Percentiles rank a stretch among this genome's conserved stretches.
Conservation (phyloP, 495 filamentous ascomycete genomes). For the Xanthoparmelia taractica region DNA sequence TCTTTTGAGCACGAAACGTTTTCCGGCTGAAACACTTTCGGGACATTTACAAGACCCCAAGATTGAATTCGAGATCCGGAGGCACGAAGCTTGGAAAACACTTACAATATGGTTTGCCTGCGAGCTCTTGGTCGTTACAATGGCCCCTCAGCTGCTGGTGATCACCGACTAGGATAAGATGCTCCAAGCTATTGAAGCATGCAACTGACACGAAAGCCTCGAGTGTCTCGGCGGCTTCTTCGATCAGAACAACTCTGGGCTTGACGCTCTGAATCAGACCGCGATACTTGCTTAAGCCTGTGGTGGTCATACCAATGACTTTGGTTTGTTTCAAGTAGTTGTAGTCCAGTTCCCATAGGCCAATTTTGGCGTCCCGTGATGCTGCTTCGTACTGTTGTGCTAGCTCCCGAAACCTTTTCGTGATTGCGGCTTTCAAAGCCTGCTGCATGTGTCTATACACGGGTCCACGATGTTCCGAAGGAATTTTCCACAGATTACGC, state of each 20-base stretch:
- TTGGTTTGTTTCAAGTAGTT: conserved; percentile 45
- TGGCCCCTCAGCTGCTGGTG: conserved; percentile 65
- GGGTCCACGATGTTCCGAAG: conserved; percentile 42
- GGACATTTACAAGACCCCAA: too few species aligned
- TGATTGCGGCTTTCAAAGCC: conserved; percentile 38
- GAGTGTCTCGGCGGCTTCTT: conserved; percentile 69
- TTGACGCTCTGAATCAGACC: conserved; percentile 60
- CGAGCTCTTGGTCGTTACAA: conserved; percentile 48
- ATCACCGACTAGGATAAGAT: conserved; percentile 69
- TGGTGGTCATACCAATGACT: conserved; percentile 67
- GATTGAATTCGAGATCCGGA: conserved; percentile 31
- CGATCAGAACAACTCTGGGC: conserved; percentile 60
- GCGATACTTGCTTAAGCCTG: conserved; percentile 85
- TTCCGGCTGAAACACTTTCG: too few species aligned
- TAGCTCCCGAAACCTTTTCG: conserved; percentile 36
- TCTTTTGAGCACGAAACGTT: too few species aligned
- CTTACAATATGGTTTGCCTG: conserved; percentile 35
- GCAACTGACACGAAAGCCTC: conserved; percentile 58
- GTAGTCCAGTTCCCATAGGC: conserved; percentile 50
- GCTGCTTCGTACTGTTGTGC: conserved; percentile 37
- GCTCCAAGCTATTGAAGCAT: conserved; percentile 60
- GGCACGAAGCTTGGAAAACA: neutral
- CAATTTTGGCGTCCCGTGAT: conserved; percentile 40
- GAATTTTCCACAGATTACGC: conserved; percentile 52
- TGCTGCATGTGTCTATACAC: conserved; percentile 53